These are phyloP conservation scores for Capsicum rhomboideum DNA, from an alignment of 257 asterid genomes.

Conservation along the genomic window DNA sequence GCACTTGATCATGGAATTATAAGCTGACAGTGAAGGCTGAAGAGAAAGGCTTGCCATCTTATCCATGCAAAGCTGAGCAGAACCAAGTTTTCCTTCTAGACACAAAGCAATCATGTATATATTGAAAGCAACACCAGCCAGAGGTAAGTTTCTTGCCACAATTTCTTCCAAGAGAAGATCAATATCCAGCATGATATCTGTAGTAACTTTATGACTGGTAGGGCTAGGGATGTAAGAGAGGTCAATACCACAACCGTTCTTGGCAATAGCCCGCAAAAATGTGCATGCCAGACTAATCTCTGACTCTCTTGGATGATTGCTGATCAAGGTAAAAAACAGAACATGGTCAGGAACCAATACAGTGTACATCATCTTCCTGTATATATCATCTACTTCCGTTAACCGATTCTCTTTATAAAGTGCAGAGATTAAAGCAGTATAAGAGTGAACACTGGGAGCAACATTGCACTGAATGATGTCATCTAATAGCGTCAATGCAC, in stretches of 20 bases:
- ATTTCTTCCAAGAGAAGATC: constrained; percentile 41
- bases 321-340: constrained; percentile 42
- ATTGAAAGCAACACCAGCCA: constrained; percentile 36
- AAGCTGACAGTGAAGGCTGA: constrained; percentile 39
- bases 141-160: constrained; percentile 8
- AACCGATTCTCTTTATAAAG: constrained; percentile 37
- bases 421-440: constrained; percentile 40
- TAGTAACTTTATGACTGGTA: constrained; percentile 5
- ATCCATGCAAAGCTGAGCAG: constrained; percentile 34
- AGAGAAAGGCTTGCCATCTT: constrained; percentile 32
- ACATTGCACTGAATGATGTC: constrained; percentile 24
- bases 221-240: not conserved
- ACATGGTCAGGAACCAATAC: constrained; percentile 59
- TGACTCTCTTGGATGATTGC: constrained; percentile 30
- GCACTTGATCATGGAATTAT: constrained; percentile 47
- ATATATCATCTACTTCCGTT: constrained; percentile 24
- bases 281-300: constrained; percentile 33
- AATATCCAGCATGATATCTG: constrained; percentile 26
- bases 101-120: constrained; percentile 53
- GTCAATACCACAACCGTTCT: constrained; percentile 28
- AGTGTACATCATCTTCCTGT: constrained; percentile 26
- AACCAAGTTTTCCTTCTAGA: constrained; percentile 28
- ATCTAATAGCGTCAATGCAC: constrained; percentile 30
- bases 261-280: constrained; percentile 42
- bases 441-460: constrained; percentile 46